These are phyloP conservation scores for Pichia deserticola DNA, from an alignment of 805 yeast species.

Conservation along the genomic window DNA sequence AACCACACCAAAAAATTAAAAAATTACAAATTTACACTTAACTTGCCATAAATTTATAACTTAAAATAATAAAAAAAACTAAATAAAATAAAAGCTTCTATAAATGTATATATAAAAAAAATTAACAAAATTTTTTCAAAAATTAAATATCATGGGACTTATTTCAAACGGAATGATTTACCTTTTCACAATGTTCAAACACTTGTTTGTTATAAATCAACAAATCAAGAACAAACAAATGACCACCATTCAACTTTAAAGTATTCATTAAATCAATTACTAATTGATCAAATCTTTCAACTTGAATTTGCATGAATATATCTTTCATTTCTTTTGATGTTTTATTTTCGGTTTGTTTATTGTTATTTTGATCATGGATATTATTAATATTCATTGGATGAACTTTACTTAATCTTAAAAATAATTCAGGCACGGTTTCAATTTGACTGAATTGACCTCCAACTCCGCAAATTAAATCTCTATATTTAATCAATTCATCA, in stretches of 20 bases:
- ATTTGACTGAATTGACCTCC: constrained; percentile 31
- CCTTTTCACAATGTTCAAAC: constrained; percentile 37
- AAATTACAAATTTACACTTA: too few relatives aligned
- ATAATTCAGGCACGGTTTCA: constrained; percentile 31
- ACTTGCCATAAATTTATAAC: too few relatives aligned
- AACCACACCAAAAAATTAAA: constrained; percentile 9
- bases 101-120: too few relatives aligned
- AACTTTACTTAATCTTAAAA: constrained; percentile 32
- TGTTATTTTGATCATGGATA: not conserved
- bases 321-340: constrained; percentile 13
- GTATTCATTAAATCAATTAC: constrained; percentile 36
- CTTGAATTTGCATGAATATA: constrained; percentile 26
- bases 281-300: constrained; percentile 27
- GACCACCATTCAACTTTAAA: constrained; percentile 47
- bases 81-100: too few relatives aligned
- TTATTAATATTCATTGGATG: constrained; percentile 11
- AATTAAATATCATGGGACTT: too few relatives aligned
- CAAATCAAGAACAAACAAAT: constrained; percentile 51
- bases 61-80: too few relatives aligned
- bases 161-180: constrained; percentile 8
- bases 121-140: too few relatives aligned
- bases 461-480: constrained; percentile 24
- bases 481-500: constrained; percentile 32
- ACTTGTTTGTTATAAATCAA: constrained; percentile 41
- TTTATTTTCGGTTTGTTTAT: not conserved